Conservation (phyloP, 2,329 filamentous ascomycete species). For the Xylaria sp. region DNA sequence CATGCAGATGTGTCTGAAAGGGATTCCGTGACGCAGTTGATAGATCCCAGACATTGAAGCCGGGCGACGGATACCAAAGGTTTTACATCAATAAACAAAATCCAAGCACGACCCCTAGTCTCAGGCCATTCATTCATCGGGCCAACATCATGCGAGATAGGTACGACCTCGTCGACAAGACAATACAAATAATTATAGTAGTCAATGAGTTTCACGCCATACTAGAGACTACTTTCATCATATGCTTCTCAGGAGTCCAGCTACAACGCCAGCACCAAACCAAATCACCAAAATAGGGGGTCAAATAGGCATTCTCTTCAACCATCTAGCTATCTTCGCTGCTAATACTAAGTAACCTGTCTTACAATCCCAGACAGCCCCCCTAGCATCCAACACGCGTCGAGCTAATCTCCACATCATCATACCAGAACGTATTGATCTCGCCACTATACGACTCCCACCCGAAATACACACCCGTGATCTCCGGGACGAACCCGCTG, state of each 20-base stretch:
- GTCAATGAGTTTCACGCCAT: no score
- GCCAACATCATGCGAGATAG: no score
- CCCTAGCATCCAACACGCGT: conserved; percentile 44
- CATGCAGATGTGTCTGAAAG: not conserved
- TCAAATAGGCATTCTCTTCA: not conserved
- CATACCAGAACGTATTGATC: conserved; percentile 58
- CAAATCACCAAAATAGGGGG: no score
- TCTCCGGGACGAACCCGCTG: conserved; percentile 44
- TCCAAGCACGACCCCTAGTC: no score
- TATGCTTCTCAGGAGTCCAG: no score
- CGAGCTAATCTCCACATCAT: conserved; percentile 49
- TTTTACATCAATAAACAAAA: not conserved
- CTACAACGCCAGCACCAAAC: no score
- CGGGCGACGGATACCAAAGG: not conserved
- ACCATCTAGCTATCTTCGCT: not conserved
- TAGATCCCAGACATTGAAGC: not conserved
- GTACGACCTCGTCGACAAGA: no score
- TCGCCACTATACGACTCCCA: conserved; percentile 60
- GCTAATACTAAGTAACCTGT: not conserved
- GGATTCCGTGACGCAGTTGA: not conserved
- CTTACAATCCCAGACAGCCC: not conserved
- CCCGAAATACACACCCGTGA: conserved; percentile 54
- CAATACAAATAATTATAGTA: no score
- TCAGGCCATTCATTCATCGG: no score
- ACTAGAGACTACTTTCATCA: no score